Conservation (phyloP, 1,284 basidiomycete genomes). For the Porogramme epimiltina region DNA sequence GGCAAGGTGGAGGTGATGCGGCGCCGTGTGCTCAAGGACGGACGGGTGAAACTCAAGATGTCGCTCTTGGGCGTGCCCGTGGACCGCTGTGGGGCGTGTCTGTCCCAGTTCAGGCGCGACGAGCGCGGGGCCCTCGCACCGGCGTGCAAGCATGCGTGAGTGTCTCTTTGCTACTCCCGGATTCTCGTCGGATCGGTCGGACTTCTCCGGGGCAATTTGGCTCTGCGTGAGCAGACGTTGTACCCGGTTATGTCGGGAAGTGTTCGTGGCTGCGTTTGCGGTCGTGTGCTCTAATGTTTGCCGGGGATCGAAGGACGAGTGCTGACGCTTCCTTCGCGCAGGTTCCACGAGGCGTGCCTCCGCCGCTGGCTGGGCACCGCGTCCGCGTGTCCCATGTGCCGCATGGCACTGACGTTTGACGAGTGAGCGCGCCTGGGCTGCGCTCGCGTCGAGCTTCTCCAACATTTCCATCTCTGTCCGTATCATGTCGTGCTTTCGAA, state of each 20-base stretch:
- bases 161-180: conserved; percentile 16
- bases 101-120: conserved; percentile 71
- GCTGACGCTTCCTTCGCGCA: conserved; percentile 17
- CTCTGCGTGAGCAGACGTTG: no score
- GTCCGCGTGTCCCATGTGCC: conserved; percentile 57
- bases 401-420: conserved; percentile 21
- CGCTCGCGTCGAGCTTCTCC: not conserved
- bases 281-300: no score
- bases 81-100: conserved; percentile 80
- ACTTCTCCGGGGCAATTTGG: no score
- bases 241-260: no score
- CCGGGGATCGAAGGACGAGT: no score
- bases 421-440: conserved; percentile 5
- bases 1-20: conserved; percentile 68
- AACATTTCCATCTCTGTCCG: no score
- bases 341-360: conserved; percentile 61
- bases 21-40: conserved; percentile 66
- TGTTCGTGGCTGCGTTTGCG: no score
- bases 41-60: conserved; percentile 79
- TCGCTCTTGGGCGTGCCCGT: conserved; percentile 72
- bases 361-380: conserved; percentile 52
- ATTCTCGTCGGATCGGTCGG: not conserved
- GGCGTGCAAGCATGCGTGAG: conserved; percentile 71
- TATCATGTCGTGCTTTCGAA: no score
- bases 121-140: conserved; percentile 61